Percentiles rank a stretch among this genome's conserved stretches.
phyloP scores from a whole-genome alignment of 2,329 filamentous ascomycete genomes.

The Apiospora marii region DNA sequence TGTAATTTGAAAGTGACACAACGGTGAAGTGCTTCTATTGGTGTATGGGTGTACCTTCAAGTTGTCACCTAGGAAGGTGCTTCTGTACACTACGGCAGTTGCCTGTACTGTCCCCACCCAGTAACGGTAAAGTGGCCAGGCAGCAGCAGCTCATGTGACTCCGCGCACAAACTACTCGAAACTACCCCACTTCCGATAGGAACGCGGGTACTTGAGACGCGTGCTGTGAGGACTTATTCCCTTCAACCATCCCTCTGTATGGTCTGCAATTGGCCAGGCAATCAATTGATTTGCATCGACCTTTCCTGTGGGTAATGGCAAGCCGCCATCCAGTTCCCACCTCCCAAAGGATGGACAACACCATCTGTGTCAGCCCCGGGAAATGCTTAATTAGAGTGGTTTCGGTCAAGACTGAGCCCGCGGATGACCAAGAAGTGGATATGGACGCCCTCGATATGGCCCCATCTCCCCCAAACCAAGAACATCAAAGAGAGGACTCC shows the following conservation, averaged over 20 bases:
- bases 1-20: too few species aligned
- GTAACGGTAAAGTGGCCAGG: not conserved
- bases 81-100: not conserved
- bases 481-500: not conserved
- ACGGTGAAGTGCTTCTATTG: too few species aligned
- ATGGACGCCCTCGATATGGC: not conserved
- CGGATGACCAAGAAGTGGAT: not conserved
- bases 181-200: not conserved
- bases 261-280: not conserved
- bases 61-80: too few species aligned
- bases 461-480: not conserved
- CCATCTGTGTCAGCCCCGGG: not conserved
- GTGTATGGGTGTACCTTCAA: too few species aligned
- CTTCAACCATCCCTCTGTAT: not conserved
- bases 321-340: not conserved
- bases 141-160: constrained; percentile 9
- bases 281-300: not conserved
- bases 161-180: not conserved
- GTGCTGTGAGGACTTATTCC: not conserved
- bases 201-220: not conserved
- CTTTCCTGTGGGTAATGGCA: not conserved
- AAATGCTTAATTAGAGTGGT: not conserved
- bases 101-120: not conserved
- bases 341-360: not conserved
- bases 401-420: not conserved